Evolutionary conservation across 352 stramenopile species (phyloP).

Genomic region (Globisporangium nunn): DNA sequence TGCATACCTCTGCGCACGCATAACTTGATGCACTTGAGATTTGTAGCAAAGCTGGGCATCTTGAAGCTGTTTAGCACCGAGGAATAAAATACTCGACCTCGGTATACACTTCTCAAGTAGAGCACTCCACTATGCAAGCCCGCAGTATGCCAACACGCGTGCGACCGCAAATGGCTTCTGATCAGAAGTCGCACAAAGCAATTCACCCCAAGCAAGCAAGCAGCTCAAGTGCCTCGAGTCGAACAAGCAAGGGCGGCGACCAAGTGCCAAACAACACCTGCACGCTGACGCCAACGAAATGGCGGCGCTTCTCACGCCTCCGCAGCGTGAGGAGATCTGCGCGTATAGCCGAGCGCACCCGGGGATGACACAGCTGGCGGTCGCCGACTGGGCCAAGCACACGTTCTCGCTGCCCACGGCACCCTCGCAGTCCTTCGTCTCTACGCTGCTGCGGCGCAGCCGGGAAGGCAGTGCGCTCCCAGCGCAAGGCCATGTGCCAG

Average conservation of each 20-base stretch:
- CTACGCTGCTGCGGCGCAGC: constrained; percentile 9
- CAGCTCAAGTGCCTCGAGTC: background rate
- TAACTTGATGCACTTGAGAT: background rate
- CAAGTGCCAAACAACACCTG: no score
- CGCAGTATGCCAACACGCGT: background rate
- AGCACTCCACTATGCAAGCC: background rate
- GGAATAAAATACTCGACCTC: background rate
- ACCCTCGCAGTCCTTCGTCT: constrained; percentile 12
- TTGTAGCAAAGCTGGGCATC: background rate
- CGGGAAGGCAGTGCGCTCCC: background rate
- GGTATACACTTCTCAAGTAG: background rate
- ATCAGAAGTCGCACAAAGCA: background rate
- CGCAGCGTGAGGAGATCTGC: constrained; percentile 9
- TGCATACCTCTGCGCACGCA: background rate
- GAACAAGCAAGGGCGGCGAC: background rate
- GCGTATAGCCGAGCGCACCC: constrained; percentile 6
- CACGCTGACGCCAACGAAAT: background rate
- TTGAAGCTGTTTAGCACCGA: background rate
- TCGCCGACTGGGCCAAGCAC: constrained; percentile 10
- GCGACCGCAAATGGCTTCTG: no score
- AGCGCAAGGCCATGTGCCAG: background rate
- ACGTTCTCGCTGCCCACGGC: constrained; percentile 7
- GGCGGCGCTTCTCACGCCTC: constrained; percentile 1
- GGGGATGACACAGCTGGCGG: constrained; percentile 13
- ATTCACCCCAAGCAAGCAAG: background rate